Conservation (phyloP, 2,329 filamentous ascomycete species). For the Mollisiaceae sp. region DNA sequence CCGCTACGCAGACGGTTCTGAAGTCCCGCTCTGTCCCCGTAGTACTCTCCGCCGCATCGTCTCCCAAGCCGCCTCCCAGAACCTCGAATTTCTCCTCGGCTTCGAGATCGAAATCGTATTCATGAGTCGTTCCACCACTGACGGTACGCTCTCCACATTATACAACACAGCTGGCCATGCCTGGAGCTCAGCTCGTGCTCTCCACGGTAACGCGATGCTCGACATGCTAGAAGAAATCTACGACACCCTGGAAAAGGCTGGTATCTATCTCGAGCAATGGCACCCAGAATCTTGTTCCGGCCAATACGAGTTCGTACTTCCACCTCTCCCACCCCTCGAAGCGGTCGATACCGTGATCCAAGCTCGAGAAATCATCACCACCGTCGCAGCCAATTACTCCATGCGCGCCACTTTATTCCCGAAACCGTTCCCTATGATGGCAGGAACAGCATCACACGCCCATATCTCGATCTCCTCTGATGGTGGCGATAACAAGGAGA, state of each 20-base stretch:
- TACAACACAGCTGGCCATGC: constrained; percentile 68
- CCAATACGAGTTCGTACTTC: constrained; percentile 79
- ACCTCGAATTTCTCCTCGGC: constrained; percentile 68
- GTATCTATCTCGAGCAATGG: constrained; percentile 72
- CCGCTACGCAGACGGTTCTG: constrained; percentile 57
- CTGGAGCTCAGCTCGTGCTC: constrained; percentile 70
- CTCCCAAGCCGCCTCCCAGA: constrained; percentile 54
- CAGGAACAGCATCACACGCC: constrained; percentile 71
- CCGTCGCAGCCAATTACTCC: constrained; percentile 64
- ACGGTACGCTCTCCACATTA: constrained; percentile 43
- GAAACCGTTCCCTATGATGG: constrained; percentile 62
- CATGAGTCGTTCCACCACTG: constrained; percentile 49
- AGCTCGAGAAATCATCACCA: constrained; percentile 70
- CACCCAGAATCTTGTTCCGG: constrained; percentile 76
- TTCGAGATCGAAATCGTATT: constrained; percentile 86
- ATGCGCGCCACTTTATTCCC: constrained; percentile 76
- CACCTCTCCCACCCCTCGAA: constrained; percentile 63
- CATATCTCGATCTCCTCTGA: constrained; percentile 67
- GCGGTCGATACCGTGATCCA: constrained; percentile 76
- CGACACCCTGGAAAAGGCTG: constrained; percentile 61
- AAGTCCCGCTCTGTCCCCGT: constrained; percentile 66
- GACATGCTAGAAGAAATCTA: constrained; percentile 70
- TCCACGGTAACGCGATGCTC: constrained; percentile 61
- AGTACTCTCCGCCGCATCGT: constrained; percentile 62
- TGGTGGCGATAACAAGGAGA: constrained; percentile 40